These are phyloP conservation scores for Thelephora aurantiotincta DNA, from an alignment of 768 basidiomycete genomes.

Conservation along the genomic window DNA sequence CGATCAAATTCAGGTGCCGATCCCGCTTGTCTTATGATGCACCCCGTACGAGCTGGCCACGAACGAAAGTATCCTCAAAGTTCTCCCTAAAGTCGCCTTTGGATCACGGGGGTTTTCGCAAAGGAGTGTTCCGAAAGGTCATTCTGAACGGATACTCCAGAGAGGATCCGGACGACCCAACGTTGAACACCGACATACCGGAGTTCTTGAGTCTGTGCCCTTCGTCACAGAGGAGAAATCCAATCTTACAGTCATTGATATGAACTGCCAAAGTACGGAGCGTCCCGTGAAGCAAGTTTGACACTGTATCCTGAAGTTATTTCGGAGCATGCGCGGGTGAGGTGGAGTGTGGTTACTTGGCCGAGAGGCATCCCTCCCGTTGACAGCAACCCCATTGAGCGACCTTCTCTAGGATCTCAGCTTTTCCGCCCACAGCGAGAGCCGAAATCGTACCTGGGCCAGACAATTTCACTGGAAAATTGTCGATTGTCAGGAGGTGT, in stretches of 20 bases:
- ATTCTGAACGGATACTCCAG: conserved; percentile 92
- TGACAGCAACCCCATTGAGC: conserved; percentile 83
- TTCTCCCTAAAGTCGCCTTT: conserved; percentile 91
- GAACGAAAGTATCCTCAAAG: conserved; percentile 82
- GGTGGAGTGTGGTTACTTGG: conserved; percentile 40
- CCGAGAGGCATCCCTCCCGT: conserved; percentile 80
- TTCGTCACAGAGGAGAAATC: conserved; percentile 91
- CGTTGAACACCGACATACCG: conserved; percentile 72
- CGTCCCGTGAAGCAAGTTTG: conserved; percentile 98
- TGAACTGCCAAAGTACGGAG: conserved; percentile 68
- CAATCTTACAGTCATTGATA: conserved; percentile 70
- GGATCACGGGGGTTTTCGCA: conserved; percentile 83
- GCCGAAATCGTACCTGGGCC: conserved; percentile 71
- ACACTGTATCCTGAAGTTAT: conserved; percentile 36
- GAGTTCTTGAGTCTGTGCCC: conserved; percentile 96
- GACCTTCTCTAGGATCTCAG: conserved; percentile 65
- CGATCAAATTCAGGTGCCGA: too few relatives aligned
- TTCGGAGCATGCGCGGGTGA: background rate
- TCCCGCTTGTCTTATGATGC: too few relatives aligned
- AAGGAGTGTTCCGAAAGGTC: conserved; percentile 93
- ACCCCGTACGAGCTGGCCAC: conserved; percentile 49
- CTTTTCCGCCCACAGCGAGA: conserved; percentile 75
- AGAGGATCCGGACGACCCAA: conserved; percentile 86
- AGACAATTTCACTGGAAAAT: conserved; percentile 76
- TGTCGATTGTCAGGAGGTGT: background rate